A percentile compares a stretch with the other conserved stretches of the same genome.
These are phyloP conservation scores for Volvariella surrecta DNA, from an alignment of 1,284 basidiomycete genomes.

Conservation along the genomic window DNA sequence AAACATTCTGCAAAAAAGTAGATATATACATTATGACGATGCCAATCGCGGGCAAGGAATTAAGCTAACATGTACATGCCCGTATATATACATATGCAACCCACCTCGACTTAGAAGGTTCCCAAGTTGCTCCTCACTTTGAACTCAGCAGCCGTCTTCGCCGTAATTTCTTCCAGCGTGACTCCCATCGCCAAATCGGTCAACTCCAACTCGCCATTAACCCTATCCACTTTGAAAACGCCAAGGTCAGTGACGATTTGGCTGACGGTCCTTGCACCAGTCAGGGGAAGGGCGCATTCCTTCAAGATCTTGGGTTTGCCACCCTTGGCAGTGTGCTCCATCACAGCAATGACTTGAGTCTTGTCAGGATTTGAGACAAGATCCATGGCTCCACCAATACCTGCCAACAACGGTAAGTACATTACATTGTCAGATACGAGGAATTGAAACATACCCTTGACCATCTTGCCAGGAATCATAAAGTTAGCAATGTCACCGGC, in stretches of 20 bases:
- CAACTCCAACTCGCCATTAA: slow-evolving; percentile 64
- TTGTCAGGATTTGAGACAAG: slow-evolving; percentile 89
- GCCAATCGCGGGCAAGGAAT: too few species aligned
- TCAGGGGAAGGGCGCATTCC: slow-evolving; percentile 79
- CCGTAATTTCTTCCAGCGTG: slow-evolving; percentile 75
- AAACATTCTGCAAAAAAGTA: too few species aligned
- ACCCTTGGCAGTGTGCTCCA: slow-evolving; percentile 88
- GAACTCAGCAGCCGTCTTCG: slow-evolving; percentile 82
- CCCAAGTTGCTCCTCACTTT: slow-evolving; percentile 39
- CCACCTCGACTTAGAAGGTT: slow-evolving; percentile 15
- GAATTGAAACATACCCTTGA: slow-evolving; percentile 49
- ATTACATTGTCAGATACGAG: slow-evolving; percentile 3
- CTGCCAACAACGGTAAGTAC: slow-evolving; percentile 23
- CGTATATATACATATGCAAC: too few species aligned
- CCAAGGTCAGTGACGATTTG: slow-evolving; percentile 90
- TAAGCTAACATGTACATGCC: too few species aligned
- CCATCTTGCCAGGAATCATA: slow-evolving; percentile 93
- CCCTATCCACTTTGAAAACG: slow-evolving; percentile 84
- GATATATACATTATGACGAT: too few species aligned
- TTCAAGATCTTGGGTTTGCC: slow-evolving; percentile 84
- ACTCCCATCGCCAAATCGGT: slow-evolving; percentile 81
- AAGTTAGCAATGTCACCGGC: slow-evolving; percentile 96
- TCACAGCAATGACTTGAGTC: slow-evolving; percentile 82
- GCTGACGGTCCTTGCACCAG: slow-evolving; percentile 80
- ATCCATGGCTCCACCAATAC: slow-evolving; percentile 95